These are phyloP conservation scores for Diaporthe aspalathi DNA, from an alignment of 2,329 filamentous ascomycete genomes.

Conservation along the genomic window DNA sequence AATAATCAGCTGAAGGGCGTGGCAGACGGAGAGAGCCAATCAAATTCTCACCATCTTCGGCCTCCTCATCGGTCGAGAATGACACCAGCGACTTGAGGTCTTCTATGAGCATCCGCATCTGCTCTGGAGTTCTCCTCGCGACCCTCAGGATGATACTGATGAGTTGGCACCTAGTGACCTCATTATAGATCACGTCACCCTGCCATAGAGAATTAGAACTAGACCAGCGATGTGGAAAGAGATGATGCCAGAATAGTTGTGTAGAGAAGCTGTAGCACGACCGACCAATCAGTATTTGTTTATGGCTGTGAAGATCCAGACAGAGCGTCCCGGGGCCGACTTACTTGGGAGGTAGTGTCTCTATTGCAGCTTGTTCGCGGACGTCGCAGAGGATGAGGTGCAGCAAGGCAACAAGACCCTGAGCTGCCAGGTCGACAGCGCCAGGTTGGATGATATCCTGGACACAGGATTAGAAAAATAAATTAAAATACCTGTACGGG, in stretches of 20 bases:
- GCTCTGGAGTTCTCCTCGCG: slow-evolving; percentile 61
- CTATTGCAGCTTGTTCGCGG: slow-evolving; percentile 38
- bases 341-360: slow-evolving; percentile 39
- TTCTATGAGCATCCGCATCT: slow-evolving; percentile 64
- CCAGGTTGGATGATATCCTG: slow-evolving; percentile 55
- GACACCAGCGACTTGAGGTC: slow-evolving; percentile 63
- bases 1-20: background rate
- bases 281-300: slow-evolving; percentile 28
- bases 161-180: slow-evolving; percentile 34
- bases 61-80: slow-evolving; percentile 49
- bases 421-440: slow-evolving; percentile 50
- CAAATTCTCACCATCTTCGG: slow-evolving; percentile 54
- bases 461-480: slow-evolving; percentile 22
- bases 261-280: slow-evolving; percentile 50
- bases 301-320: background rate
- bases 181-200: slow-evolving; percentile 33
- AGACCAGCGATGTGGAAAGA: slow-evolving; percentile 68
- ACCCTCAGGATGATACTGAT: slow-evolving; percentile 68
- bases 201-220: slow-evolving; percentile 32
- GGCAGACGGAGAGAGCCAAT: no score
- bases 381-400: slow-evolving; percentile 45
- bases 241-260: slow-evolving; percentile 70
- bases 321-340: background rate
- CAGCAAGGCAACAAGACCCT: slow-evolving; percentile 52
- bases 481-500: slow-evolving; percentile 32